These are phyloP conservation scores for Carex myosuroides DNA, from an alignment of 176 grass and related monocot species.

Conservation along the genomic window DNA sequence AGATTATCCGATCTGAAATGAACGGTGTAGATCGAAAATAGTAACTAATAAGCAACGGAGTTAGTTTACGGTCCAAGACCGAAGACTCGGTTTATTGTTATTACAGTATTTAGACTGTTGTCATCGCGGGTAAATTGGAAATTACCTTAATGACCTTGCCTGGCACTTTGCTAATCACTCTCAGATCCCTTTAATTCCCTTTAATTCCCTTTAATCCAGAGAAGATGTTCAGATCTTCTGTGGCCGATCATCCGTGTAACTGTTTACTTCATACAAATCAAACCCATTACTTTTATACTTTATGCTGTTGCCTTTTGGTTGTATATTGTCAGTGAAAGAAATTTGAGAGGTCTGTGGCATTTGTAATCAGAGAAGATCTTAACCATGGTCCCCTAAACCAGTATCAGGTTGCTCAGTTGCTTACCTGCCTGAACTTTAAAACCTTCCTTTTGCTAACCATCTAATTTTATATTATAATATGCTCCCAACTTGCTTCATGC, in stretches of 20 bases:
- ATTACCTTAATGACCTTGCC: neutral
- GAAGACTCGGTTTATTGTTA: neutral
- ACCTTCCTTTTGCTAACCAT: neutral
- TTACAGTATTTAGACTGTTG: no score
- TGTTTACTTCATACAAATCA: neutral
- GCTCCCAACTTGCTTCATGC: neutral
- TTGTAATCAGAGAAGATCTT: neutral
- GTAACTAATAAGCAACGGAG: neutral
- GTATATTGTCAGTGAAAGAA: neutral
- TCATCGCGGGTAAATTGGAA: neutral
- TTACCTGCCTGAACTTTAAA: neutral
- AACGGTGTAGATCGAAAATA: neutral
- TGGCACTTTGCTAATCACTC: constrained; percentile 5
- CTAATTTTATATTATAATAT: neutral
- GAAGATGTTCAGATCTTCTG: neutral
- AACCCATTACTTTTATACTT: neutral
- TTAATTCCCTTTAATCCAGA: neutral
- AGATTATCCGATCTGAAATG: neutral
- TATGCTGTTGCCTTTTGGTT: neutral
- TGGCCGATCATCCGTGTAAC: neutral
- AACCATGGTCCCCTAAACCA: neutral
- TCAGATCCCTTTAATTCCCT: constrained; percentile 6
- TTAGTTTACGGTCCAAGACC: neutral
- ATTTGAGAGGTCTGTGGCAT: neutral
- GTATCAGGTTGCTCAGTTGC: constrained; percentile 12